Evolutionary conservation across 768 basidiomycete species (phyloP), one percentile per base, ranked within the genome.

Genomic region (Collybia mongolica): DNA sequence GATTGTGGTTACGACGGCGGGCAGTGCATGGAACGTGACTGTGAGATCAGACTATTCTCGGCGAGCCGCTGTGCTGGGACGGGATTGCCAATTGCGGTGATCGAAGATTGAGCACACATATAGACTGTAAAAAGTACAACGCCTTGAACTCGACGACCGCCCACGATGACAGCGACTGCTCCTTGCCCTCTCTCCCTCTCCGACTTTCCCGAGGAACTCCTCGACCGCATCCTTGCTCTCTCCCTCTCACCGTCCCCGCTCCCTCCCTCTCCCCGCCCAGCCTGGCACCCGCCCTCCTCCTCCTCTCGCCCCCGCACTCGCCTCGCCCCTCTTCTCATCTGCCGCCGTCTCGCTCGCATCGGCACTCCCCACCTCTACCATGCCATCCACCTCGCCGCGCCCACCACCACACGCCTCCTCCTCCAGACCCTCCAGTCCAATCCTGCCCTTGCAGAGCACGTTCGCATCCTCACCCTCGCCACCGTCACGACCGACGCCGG

Each of bases 301-400:
- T 44, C 45, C 2, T 15, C 39, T 17, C 28, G 55, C 47, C 60
- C 52, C 44, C 49, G 56, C 39, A 58, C 64, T 24, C 65, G 64
- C 12, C 59, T 67, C 15, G 68, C 79, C 4, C 71, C 76, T 0
- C 73, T 86, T 14, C 74, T 80, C 45, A 79, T 81, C 40, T 83
- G 66, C 44, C 74, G 65, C 35, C 59, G 67, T 19, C 81, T 84
- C 67, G 63, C 73, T 39, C 75, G 86, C 51, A 83, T 87, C 52
- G 74, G 72, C 1, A 74, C 75, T 0, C 83, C 84, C 1, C 70
- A 84, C 11, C 72, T 82, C 53, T 86, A 86, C 68, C 70, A 77
- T 59, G 71, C 73, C 38, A 52, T 86, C 38, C 68, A 71, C 56
- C 59, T 87, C 39, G 69, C 76, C 0, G 32, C 32, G 11, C 53